Percentiles rank a stretch among this genome's conserved stretches.
Conservation (phyloP, 2,329 filamentous ascomycete genomes). For the Calonectria multiphialidica region DNA sequence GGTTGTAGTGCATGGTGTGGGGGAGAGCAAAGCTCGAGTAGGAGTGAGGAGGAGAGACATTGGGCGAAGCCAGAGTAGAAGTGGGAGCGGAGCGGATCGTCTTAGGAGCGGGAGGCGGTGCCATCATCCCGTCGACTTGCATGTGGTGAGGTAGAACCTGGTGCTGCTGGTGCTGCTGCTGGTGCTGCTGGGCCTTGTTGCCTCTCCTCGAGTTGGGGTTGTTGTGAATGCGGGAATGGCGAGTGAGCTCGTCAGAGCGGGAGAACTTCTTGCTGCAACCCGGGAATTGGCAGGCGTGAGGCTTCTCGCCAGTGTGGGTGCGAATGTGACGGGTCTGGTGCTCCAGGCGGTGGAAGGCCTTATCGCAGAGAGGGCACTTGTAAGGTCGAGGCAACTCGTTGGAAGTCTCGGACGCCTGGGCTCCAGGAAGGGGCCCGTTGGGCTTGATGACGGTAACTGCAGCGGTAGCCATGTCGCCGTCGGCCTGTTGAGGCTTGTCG, state of each 20-base stretch:
- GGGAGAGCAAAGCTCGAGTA: conserved; percentile 77
- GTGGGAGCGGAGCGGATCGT: conserved; percentile 90
- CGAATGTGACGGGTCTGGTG: conserved; percentile 93
- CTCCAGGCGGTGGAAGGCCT: conserved; percentile 97
- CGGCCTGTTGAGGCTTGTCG: conserved; percentile 45
- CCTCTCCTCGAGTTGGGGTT: conserved; percentile 96
- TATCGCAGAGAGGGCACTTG: conserved; percentile 98
- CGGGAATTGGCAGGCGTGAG: conserved; percentile 93
- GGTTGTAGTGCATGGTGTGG: conserved; percentile 62
- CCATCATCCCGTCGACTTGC: conserved; percentile 77
- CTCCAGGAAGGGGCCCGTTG: conserved; percentile 71
- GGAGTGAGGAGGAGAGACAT: conserved; percentile 94
- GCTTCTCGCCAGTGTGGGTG: conserved; percentile 98
- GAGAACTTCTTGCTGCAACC: conserved; percentile 98
- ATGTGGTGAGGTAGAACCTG: conserved; percentile 58
- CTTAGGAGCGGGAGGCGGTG: conserved; percentile 79
- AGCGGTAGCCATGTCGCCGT: conserved; percentile 62
- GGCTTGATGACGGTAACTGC: conserved; percentile 70
- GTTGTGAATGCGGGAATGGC: conserved; percentile 98
- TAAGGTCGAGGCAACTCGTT: conserved; percentile 92
- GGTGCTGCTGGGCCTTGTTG: conserved; percentile 77
- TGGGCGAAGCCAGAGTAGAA: conserved; percentile 90
- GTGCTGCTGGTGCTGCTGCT: conserved; percentile 50
- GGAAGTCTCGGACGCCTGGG: conserved; percentile 67
- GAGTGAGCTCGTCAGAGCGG: conserved; percentile 94